These are phyloP conservation scores for Craterostigma plantagineum DNA, from an alignment of 257 asterid species.

Conservation along the genomic window DNA sequence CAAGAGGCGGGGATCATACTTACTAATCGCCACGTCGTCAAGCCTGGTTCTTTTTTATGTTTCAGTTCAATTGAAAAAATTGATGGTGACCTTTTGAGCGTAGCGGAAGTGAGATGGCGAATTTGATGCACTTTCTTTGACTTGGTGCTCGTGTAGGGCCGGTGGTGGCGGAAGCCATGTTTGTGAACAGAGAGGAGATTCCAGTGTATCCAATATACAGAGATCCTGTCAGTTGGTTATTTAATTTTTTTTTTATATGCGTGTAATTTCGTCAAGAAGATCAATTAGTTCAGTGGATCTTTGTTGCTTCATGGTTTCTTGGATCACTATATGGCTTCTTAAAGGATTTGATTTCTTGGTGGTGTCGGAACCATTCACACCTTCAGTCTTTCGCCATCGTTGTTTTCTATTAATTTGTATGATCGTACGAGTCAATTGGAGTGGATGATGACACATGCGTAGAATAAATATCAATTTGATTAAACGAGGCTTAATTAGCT, in stretches of 20 bases:
- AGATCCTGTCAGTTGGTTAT: slow-evolving; percentile 65
- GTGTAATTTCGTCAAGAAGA: no score
- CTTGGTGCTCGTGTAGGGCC: slow-evolving; percentile 40
- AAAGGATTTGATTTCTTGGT: no score
- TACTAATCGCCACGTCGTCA: slow-evolving; percentile 88
- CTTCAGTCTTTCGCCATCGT: neutral
- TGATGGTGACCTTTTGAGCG: no score
- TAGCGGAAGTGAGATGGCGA: no score
- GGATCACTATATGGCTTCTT: no score
- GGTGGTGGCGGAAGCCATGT: slow-evolving; percentile 96
- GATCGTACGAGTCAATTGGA: no score
- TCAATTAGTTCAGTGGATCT: neutral
- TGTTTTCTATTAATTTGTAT: neutral
- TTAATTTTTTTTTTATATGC: slow-evolving; percentile 8
- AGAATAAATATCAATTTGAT: no score
- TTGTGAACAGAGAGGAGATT: slow-evolving; percentile 85
- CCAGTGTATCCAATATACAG: slow-evolving; percentile 82
- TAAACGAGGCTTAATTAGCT: no score
- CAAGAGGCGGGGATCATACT: slow-evolving; percentile 79
- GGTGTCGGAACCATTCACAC: neutral
- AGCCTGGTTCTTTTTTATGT: slow-evolving; percentile 40
- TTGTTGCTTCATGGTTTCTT: neutral
- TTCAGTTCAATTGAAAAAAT: slow-evolving; percentile 1
- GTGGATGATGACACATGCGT: no score
- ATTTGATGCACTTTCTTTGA: neutral